These are phyloP conservation scores for Haematococcus sp. DNA, from an alignment of 139 green algal species.

Conservation along the genomic window DNA sequence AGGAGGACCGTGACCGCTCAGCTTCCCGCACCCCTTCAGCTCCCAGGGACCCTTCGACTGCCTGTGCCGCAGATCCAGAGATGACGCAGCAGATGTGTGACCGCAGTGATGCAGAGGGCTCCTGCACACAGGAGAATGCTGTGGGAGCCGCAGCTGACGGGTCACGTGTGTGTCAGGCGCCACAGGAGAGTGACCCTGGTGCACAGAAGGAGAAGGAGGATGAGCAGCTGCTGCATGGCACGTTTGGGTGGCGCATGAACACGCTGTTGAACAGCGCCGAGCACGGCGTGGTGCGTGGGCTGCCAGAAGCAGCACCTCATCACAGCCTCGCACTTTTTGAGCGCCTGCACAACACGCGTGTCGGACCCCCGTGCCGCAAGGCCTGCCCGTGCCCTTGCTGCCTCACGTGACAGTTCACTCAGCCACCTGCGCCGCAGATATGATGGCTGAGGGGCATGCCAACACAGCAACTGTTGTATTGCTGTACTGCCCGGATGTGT, in stretches of 20 bases:
- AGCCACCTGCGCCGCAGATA: too few relatives aligned
- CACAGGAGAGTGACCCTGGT: background rate
- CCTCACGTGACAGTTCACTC: background rate
- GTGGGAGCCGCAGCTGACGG: background rate
- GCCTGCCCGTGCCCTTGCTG: background rate
- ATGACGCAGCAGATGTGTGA: background rate
- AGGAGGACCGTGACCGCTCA: background rate
- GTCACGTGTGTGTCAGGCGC: background rate
- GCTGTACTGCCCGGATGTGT: background rate
- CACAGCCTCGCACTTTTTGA: background rate
- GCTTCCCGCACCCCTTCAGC: background rate
- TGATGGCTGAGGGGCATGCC: too few relatives aligned
- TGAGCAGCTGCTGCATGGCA: background rate
- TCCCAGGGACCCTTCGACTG: background rate
- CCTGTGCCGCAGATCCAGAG: background rate
- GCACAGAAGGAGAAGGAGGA: background rate
- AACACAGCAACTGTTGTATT: too few relatives aligned
- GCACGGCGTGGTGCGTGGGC: background rate
- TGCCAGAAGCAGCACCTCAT: background rate
- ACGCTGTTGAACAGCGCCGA: background rate
- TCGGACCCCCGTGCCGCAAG: background rate
- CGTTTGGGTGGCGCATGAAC: too few relatives aligned
- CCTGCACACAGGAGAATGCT: conserved; percentile 6
- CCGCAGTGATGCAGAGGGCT: background rate
- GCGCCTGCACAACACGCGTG: background rate